Conservation (phyloP, 2,329 filamentous ascomycete species). For the Ceratocystis huliohia region DNA sequence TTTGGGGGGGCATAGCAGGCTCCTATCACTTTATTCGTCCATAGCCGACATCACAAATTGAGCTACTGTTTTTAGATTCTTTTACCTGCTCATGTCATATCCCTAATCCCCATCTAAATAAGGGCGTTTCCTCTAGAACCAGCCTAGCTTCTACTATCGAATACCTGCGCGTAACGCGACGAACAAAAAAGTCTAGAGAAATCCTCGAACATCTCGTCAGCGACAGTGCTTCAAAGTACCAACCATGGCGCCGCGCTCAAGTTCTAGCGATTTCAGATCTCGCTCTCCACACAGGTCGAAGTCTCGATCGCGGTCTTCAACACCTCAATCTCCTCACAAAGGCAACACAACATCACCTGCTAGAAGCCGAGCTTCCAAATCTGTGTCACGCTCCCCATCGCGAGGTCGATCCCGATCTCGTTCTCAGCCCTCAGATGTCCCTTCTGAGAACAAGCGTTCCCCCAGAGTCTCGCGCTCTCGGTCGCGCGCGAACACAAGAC, state of each 20-base stretch:
- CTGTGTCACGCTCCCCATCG: constrained; percentile 1
- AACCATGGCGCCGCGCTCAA: constrained; percentile 13
- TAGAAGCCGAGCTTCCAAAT: not conserved
- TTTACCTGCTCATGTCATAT: not conserved
- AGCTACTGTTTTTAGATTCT: not conserved
- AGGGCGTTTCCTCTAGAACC: no score
- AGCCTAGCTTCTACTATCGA: not conserved
- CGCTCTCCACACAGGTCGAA: not conserved
- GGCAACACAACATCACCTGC: not conserved
- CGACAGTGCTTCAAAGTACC: not conserved
- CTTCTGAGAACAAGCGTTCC: not conserved
- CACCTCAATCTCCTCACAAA: not conserved
- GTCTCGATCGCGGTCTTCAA: constrained; percentile 5
- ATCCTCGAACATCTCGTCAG: not conserved
- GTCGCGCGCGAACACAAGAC: constrained; percentile 10
- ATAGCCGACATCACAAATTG: not conserved
- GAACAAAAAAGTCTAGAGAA: not conserved
- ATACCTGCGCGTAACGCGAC: not conserved
- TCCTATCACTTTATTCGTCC: not conserved
- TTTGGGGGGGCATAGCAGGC: not conserved
- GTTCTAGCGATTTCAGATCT: constrained; percentile 1
- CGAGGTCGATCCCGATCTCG: constrained; percentile 27
- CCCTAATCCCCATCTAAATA: not conserved
- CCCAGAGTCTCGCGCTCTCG: constrained; percentile 3
- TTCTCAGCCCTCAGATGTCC: not conserved